Base-by-base conservation (phyloP, 768 basidiomycete species). In the Lactarius trivialis region DNA sequence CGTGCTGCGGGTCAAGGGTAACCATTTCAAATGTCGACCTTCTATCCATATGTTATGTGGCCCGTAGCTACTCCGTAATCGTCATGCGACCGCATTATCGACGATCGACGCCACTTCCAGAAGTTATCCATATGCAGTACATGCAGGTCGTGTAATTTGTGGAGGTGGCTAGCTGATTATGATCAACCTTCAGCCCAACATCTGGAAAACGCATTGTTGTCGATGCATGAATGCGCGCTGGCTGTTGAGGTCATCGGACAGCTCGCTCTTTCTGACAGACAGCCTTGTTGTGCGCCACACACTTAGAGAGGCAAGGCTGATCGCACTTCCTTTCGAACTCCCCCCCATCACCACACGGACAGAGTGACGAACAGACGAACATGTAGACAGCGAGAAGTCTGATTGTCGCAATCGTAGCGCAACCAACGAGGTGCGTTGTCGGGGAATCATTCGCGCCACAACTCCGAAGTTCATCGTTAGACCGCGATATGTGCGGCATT, bases 21-120 rank as follows among this genome's bases (percentile, higher is more conserved):
- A 45, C 17, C 11, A 37, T 53, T 63, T 54, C 34, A 48, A 53
- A 62, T 58, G 32, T 36, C 19, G 41, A 37, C 45, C 45, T 48
- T 48, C 45, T 48, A 48, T 48, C 45, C 45, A 24, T 24, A 48
- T 12, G 45, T 48, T 24, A 6, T 48, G 50, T 51, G 50, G 50
- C 30, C 48, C 28, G 30, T 51, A 7, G 49, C 14, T 30, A 5
- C 30, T 19, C 49, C 49, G 19, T 17, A 51, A 30, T 12, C 17
- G 15, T 32, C n/a, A 49, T 30, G n/a, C 45, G 30, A 41, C 51
- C 51, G 45, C 56, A 53, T 54, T 58, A 63, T 63, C 61, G 61
- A 63, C 61, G 61, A 63, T 63, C 61, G 57, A 36, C 7, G n/a
- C 34, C 15, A 39, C 51, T 26, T 45, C 34, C 61, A 56, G 56